phyloP scores from a whole-genome alignment of 192 early-diverging fungal genomes.

The Entomortierella beljakovae region DNA sequence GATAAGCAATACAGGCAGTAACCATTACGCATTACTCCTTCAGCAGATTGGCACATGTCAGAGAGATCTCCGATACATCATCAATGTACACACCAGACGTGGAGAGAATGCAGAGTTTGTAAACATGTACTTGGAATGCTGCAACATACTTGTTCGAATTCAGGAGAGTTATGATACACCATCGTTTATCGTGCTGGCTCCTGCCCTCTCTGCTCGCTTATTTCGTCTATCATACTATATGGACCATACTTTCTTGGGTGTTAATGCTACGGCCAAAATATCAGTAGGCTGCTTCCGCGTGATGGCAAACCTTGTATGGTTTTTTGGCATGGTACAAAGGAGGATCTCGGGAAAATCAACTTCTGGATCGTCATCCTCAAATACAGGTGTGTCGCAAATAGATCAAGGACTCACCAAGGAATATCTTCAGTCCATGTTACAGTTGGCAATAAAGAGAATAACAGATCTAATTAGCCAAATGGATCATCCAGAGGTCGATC shows the following conservation, averaged over 20 bases:
- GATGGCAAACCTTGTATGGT: slow-evolving; percentile 64
- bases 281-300: slow-evolving; percentile 61
- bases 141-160: slow-evolving; percentile 46
- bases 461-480: slow-evolving; percentile 49
- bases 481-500: slow-evolving; percentile 25
- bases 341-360: neutral
- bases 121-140: slow-evolving; percentile 64
- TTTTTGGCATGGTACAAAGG: slow-evolving; percentile 61
- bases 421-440: slow-evolving; percentile 57
- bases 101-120: slow-evolving; percentile 60
- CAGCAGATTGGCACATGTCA: slow-evolving; percentile 36
- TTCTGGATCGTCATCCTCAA: neutral
- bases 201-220: slow-evolving; percentile 51
- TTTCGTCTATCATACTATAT: slow-evolving; percentile 60
- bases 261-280: slow-evolving; percentile 51
- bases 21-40: slow-evolving; percentile 8
- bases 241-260: slow-evolving; percentile 63
- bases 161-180: slow-evolving; percentile 52
- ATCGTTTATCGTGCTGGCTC: slow-evolving; percentile 51
- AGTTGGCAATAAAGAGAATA: slow-evolving; percentile 52
- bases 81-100: slow-evolving; percentile 43
- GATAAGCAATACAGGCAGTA: neutral
- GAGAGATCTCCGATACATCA: slow-evolving; percentile 59
- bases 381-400: neutral
- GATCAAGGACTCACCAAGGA: slow-evolving; percentile 28